Base-by-base conservation (phyloP, 768 basidiomycete species). In the Floccularia luteovirens region DNA sequence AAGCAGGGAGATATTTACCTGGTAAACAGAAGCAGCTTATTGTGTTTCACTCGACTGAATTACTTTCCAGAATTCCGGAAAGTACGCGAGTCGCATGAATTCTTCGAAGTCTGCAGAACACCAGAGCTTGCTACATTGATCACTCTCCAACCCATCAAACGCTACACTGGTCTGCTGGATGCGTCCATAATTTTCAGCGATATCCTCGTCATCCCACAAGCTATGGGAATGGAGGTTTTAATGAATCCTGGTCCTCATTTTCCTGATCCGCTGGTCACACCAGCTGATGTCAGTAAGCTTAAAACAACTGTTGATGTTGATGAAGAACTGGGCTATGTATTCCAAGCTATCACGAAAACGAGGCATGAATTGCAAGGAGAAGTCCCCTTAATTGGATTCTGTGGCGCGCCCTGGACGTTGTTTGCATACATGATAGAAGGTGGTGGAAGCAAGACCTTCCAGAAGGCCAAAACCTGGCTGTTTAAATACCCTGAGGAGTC, bases 361-460 rank as follows among this genome's bases (percentile, higher is more conserved):
- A 75, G 96, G 43, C 72, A 74, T 36, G 82, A 71, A 36, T 70
- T 98, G 40, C 72, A 78, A 1, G 96, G 94, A 16, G 76, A 88
- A 56, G 92, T 98, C 11, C 94, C 96, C 10, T 69, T 99, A 42
- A 96, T 99, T 51, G 96, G 96, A 8, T 99, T 99, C 64, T 90
- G 81, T 55, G 96, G 94, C 28, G 92, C 91, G 0, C 96, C 96
- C 1, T 98, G 96, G 96, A 99, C 96, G 3, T 75, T 98, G 38
- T 92, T 99, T 65, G 79, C 83, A 16, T 99, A 98, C 59, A 99
- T 99, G 96, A 75, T 96, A 52, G 96, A 98, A 60, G 96, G 96
- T 5, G 94, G 93, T 4, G 86, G 86, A 6, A 88, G 78, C 60
- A 92, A 91, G 63, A 88, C 87, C 11, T 77, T 89, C 50, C 83